A percentile compares a stretch with the other conserved stretches of the same genome.
These are phyloP conservation scores for Coniophora puteana DNA, from an alignment of 1,284 basidiomycete genomes.

Conservation along the genomic window DNA sequence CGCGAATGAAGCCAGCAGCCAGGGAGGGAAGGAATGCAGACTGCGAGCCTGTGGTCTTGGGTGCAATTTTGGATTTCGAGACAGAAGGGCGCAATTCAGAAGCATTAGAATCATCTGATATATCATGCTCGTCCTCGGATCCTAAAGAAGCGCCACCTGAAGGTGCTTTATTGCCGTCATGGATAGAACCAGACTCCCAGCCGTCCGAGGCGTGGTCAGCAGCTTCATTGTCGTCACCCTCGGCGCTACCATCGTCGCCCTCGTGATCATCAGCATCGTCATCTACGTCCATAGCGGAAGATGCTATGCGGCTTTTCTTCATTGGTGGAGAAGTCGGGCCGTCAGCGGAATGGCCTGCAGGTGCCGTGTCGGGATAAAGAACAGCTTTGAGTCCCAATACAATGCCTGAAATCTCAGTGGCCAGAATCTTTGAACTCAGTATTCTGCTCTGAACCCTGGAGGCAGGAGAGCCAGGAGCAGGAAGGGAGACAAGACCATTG, in stretches of 20 bases:
- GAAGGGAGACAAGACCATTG: slow-evolving; percentile 25
- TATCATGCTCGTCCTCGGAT: slow-evolving; percentile 26
- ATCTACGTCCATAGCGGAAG: too few relatives aligned
- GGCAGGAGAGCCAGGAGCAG: slow-evolving; percentile 38
- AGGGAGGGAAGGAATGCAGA: slow-evolving; percentile 90
- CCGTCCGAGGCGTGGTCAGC: slow-evolving; percentile 39
- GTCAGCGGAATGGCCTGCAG: neutral
- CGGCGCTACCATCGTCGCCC: slow-evolving; percentile 30
- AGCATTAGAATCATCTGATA: slow-evolving; percentile 23
- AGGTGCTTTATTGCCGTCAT: slow-evolving; percentile 27
- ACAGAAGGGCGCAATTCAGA: slow-evolving; percentile 15
- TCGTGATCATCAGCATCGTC: slow-evolving; percentile 27
- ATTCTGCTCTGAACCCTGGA: slow-evolving; percentile 72
- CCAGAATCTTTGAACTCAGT: slow-evolving; percentile 73
- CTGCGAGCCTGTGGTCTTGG: slow-evolving; percentile 33
- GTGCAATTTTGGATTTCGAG: slow-evolving; percentile 7
- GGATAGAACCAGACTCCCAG: slow-evolving; percentile 60
- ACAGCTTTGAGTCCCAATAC: slow-evolving; percentile 48
- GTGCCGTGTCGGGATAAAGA: slow-evolving; percentile 31
- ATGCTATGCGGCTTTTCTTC: slow-evolving; percentile 1
- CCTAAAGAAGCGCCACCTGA: slow-evolving; percentile 42
- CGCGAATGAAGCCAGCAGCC: slow-evolving; percentile 79
- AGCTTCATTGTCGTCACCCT: slow-evolving; percentile 22
- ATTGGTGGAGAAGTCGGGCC: slow-evolving; percentile 8
- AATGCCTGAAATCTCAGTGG: slow-evolving; percentile 52